Percentiles rank a stretch among this genome's conserved stretches.
phyloP scores from a whole-genome alignment of 805 yeast genomes.

The Metschnikowia kofuensis region DNA sequence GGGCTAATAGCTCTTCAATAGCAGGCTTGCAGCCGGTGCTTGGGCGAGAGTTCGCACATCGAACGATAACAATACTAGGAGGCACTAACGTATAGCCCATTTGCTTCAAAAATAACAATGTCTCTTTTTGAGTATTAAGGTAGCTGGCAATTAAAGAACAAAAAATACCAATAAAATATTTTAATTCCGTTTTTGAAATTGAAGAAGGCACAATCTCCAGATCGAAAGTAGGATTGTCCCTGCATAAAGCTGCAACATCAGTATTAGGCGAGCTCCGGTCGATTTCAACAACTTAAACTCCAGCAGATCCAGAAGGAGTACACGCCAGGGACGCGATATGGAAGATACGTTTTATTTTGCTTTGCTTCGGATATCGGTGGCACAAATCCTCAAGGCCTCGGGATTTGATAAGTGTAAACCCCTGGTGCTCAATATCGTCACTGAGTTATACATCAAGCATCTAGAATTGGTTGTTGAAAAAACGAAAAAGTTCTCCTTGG shows the following conservation, averaged over 20 bases:
- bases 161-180: no score
- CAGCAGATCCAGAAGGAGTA: no score
- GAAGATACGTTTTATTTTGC: conserved; percentile 41
- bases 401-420: conserved; percentile 84
- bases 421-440: conserved; percentile 65
- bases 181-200: no score
- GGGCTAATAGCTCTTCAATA: no score
- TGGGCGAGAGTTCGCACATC: no score
- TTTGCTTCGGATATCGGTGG: conserved; percentile 37
- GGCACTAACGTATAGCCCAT: no score
- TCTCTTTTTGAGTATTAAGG: no score
- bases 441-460: conserved; percentile 71
- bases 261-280: background rate
- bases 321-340: conserved; percentile 18
- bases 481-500: conserved; percentile 47
- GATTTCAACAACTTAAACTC: background rate
- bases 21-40: no score
- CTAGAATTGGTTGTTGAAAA: conserved; percentile 52
- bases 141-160: no score
- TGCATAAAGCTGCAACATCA: background rate
- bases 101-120: no score
- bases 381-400: conserved; percentile 65
- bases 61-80: no score
- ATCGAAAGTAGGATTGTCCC: background rate
- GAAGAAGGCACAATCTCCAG: no score